A percentile compares a stretch with the other conserved stretches of the same genome.
phyloP scores from a whole-genome alignment of 768 basidiomycete species.

The Lactifluus pinguis region DNA sequence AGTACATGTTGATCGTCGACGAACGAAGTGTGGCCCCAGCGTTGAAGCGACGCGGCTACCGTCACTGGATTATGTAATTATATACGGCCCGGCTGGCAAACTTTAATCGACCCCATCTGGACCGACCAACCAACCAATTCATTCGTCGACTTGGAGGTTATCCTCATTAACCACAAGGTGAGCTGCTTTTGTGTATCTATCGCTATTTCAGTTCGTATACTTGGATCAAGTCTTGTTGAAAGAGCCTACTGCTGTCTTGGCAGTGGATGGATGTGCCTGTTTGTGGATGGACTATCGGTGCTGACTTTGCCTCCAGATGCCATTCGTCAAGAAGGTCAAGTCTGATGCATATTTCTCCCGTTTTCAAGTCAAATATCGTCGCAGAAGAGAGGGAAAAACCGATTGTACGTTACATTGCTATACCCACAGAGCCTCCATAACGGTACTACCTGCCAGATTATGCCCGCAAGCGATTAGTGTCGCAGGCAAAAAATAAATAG shows the following conservation, averaged over 20 bases:
- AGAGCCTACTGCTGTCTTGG: conserved; percentile 31
- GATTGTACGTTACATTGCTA: conserved; percentile 52
- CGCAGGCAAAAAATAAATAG: conserved; percentile 99
- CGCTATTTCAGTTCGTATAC: not conserved
- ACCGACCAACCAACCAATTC: not conserved
- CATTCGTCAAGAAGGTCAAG: conserved; percentile 97
- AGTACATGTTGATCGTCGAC: conserved; percentile 32
- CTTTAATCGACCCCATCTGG: not conserved
- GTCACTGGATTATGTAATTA: conserved; percentile 1
- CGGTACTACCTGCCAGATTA: conserved; percentile 54
- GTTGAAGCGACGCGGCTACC: too few relatives aligned
- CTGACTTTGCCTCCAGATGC: conserved; percentile 46
- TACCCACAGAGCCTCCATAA: not conserved
- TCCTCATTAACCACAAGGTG: conserved; percentile 3
- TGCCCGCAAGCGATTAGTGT: conserved; percentile 92
- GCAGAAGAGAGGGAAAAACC: conserved; percentile 97
- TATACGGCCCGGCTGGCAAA: not conserved
- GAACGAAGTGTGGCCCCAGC: too few relatives aligned
- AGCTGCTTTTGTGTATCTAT: not conserved
- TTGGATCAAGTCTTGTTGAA: not conserved
- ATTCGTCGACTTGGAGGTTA: not conserved
- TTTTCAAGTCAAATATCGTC: conserved; percentile 97
- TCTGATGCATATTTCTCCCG: conserved; percentile 96
- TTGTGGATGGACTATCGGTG: conserved; percentile 7
- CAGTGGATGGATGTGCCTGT: conserved; percentile 24